Conservation (phyloP, 768 basidiomycete genomes). For the Leucogyrophana mollusca region DNA sequence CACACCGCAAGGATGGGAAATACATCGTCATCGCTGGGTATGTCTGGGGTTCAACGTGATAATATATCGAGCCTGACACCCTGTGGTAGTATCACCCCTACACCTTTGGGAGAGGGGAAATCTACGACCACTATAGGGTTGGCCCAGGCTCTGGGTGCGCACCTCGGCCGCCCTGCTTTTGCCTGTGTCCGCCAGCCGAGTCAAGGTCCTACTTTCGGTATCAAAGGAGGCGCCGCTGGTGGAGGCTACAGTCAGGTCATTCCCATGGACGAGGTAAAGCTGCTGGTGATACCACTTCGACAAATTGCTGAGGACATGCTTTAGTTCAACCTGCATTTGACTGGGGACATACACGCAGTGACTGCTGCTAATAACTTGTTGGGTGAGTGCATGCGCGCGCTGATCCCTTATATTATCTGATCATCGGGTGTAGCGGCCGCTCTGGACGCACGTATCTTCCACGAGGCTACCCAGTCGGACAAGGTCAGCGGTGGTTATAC, state of each 20-base stretch:
- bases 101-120: constrained; percentile 96
- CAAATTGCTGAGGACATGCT: constrained; percentile 4
- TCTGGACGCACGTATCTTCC: constrained; percentile 95
- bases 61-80: constrained; percentile 11
- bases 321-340: constrained; percentile 93
- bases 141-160: constrained; percentile 93
- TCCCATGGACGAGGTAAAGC: constrained; percentile 91
- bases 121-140: constrained; percentile 97
- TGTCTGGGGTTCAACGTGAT: constrained; percentile 13
- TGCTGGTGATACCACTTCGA: constrained; percentile 1
- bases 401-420: not conserved
- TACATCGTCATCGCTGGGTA: constrained; percentile 95
- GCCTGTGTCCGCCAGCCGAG: constrained; percentile 98
- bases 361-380: constrained; percentile 97
- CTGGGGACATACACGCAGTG: constrained; percentile 97
- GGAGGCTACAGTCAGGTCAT: constrained; percentile 99
- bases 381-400: constrained; percentile 44
- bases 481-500: constrained; percentile 67
- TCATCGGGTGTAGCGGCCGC: constrained; percentile 69
- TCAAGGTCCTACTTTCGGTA: constrained; percentile 98
- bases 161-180: constrained; percentile 88
- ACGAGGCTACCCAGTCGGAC: constrained; percentile 93
- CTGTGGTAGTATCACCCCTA: constrained; percentile 79
- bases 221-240: constrained; percentile 98
- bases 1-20: constrained; percentile 87